Conservation (phyloP, 345 rosid genomes). For the Hypericum perforatum region DNA sequence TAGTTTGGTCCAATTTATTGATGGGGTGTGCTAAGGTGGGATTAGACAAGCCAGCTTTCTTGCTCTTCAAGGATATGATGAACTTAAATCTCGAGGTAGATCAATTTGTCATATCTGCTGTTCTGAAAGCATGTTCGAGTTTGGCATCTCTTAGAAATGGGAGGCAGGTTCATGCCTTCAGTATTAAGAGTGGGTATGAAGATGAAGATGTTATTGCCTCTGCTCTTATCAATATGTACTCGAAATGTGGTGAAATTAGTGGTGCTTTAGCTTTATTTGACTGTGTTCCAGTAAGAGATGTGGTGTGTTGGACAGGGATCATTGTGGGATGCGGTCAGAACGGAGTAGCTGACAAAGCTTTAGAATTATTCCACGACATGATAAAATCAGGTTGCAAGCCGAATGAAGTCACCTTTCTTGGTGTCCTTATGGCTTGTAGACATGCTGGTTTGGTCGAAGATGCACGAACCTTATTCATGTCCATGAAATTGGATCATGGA, state of each 20-base stretch:
- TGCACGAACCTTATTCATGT: slow-evolving; percentile 36
- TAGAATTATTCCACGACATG: slow-evolving; percentile 45
- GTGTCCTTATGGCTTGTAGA: slow-evolving; percentile 64
- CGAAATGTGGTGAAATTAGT: slow-evolving; percentile 63
- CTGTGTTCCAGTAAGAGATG: slow-evolving; percentile 33
- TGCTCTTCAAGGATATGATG: slow-evolving; percentile 41
- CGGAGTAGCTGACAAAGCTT: slow-evolving; percentile 49
- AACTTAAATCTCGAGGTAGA: slow-evolving; percentile 30
- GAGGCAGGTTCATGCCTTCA: slow-evolving; percentile 50
- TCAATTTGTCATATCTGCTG: slow-evolving; percentile 39
- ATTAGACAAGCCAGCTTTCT: slow-evolving; percentile 28
- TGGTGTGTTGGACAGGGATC: slow-evolving; percentile 63
- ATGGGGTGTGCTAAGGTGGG: slow-evolving; percentile 44
- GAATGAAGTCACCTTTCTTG: slow-evolving; percentile 59
- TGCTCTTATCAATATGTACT: slow-evolving; percentile 48
- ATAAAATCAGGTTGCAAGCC: slow-evolving; percentile 37
- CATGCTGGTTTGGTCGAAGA: slow-evolving; percentile 55
- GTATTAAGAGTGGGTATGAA: slow-evolving; percentile 46
- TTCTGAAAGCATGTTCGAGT: slow-evolving; percentile 55
- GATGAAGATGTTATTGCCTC: slow-evolving; percentile 37
- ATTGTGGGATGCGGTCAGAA: slow-evolving; percentile 70
- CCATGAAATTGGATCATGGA: slow-evolving; percentile 41
- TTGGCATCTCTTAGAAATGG: slow-evolving; percentile 44
- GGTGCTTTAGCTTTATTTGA: slow-evolving; percentile 38
- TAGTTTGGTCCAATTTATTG: slow-evolving; percentile 58